Evolutionary conservation across 345 rosid species (phyloP).

Genomic region (Trapa bicornis): DNA sequence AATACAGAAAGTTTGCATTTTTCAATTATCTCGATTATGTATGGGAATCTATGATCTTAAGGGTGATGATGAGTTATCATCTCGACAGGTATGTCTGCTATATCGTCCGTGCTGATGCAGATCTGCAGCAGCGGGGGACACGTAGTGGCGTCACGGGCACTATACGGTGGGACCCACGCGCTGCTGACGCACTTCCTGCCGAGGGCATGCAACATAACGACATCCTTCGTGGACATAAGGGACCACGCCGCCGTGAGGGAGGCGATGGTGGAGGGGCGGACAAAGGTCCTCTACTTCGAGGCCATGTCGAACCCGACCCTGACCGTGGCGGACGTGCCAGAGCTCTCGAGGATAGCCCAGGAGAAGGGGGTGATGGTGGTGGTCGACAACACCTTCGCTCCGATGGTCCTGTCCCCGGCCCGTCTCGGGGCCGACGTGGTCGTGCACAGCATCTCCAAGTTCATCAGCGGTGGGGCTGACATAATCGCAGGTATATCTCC

Average conservation of each 20-base stretch:
- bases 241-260: slow-evolving; percentile 42
- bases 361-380: slow-evolving; percentile 67
- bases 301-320: slow-evolving; percentile 80
- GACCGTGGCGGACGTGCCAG: slow-evolving; percentile 64
- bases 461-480: slow-evolving; percentile 94
- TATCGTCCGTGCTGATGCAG: slow-evolving; percentile 77
- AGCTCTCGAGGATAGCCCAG: slow-evolving; percentile 65
- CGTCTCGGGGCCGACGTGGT: slow-evolving; percentile 89
- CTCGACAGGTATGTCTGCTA: slow-evolving; percentile 84
- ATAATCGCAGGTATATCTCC: slow-evolving; percentile 60
- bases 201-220: slow-evolving; percentile 68
- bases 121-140: slow-evolving; percentile 94
- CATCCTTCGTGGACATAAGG: slow-evolving; percentile 65
- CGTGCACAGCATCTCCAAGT: slow-evolving; percentile 83
- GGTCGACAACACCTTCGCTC: slow-evolving; percentile 88
- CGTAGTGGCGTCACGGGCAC: slow-evolving; percentile 66
- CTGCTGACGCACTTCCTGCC: slow-evolving; percentile 72
- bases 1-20: too few species aligned
- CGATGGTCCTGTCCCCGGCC: slow-evolving; percentile 89
- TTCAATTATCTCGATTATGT: too few species aligned
- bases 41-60: too few species aligned
- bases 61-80: not conserved
- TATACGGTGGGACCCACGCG: slow-evolving; percentile 96
- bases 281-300: slow-evolving; percentile 77
- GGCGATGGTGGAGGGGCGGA: slow-evolving; percentile 52